A percentile compares a stretch with the other conserved stretches of the same genome.
These are phyloP conservation scores for Remersonia thermophila DNA, from an alignment of 2,329 filamentous ascomycete genomes.

Conservation along the genomic window DNA sequence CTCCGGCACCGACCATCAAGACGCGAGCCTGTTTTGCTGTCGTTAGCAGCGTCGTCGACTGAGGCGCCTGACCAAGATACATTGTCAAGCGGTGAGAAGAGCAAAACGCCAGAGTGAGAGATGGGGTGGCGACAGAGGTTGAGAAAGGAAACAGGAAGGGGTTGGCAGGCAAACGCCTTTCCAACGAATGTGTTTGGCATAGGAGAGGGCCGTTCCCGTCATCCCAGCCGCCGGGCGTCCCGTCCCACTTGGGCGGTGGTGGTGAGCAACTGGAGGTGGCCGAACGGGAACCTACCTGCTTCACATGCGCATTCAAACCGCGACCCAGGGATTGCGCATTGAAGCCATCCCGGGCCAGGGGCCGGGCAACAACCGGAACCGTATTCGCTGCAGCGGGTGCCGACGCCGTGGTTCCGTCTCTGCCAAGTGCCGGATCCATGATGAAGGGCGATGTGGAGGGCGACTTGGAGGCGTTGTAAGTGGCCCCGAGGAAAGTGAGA, in stretches of 20 bases:
- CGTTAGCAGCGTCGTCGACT: conserved; percentile 22
- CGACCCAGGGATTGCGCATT: conserved; percentile 56
- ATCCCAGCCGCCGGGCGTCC: too few species aligned
- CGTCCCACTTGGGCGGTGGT: too few species aligned
- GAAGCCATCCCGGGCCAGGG: conserved; percentile 36
- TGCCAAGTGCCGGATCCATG: conserved; percentile 3
- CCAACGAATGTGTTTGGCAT: too few species aligned
- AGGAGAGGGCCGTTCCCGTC: too few species aligned
- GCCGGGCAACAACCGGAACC: conserved; percentile 12
- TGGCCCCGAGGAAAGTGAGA: too few species aligned
- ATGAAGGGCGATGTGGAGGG: not conserved
- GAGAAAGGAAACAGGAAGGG: too few species aligned
- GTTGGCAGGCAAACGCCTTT: too few species aligned
- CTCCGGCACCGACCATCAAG: conserved; percentile 89
- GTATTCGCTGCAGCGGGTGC: conserved; percentile 5
- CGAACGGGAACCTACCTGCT: conserved; percentile 43
- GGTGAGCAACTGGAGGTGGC: too few species aligned
- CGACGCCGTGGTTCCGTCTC: not conserved
- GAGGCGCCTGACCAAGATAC: conserved; percentile 2
- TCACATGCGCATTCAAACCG: conserved; percentile 51
- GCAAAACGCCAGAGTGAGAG: not conserved
- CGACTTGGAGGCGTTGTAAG: too few species aligned
- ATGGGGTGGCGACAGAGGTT: not conserved
- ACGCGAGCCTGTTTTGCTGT: conserved; percentile 55
- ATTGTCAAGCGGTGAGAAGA: conserved; percentile 1